Conservation (phyloP, 2,329 filamentous ascomycete species). For the Amauroascus niger region DNA sequence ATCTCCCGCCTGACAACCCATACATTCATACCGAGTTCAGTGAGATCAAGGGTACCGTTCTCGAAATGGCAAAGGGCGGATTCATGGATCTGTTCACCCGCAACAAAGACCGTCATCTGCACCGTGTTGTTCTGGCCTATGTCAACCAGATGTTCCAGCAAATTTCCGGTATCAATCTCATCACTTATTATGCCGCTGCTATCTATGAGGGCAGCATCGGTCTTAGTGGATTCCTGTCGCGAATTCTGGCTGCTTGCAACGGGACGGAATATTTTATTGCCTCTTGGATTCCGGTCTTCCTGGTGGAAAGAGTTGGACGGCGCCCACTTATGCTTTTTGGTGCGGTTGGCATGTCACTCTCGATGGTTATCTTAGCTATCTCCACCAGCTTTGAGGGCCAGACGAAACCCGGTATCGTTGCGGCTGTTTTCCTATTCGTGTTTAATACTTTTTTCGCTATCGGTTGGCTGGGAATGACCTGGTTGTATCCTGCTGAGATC, state of each 20-base stretch:
- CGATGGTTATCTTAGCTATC: slow-evolving; percentile 52
- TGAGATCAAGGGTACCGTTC: slow-evolving; percentile 45
- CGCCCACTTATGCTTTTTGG: slow-evolving; percentile 64
- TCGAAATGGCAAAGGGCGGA: slow-evolving; percentile 43
- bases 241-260: slow-evolving; percentile 45
- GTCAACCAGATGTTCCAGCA: slow-evolving; percentile 50
- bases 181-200: slow-evolving; percentile 39
- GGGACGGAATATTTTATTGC: slow-evolving; percentile 47
- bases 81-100: slow-evolving; percentile 52
- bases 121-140: slow-evolving; percentile 47
- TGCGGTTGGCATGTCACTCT: slow-evolving; percentile 52
- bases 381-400: slow-evolving; percentile 31
- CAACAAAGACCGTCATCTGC: slow-evolving; percentile 47
- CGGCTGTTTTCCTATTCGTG: slow-evolving; percentile 49
- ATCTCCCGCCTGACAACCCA: slow-evolving; percentile 39
- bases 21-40: slow-evolving; percentile 41
- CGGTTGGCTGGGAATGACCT: slow-evolving; percentile 53
- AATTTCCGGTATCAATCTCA: slow-evolving; percentile 38
- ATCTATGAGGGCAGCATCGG: slow-evolving; percentile 38
- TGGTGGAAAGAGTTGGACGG: slow-evolving; percentile 44
- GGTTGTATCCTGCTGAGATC: slow-evolving; percentile 54
- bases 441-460: slow-evolving; percentile 55
- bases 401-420: slow-evolving; percentile 33
- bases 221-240: slow-evolving; percentile 33
- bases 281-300: slow-evolving; percentile 43